Percentiles rank a stretch among this genome's conserved stretches.
Conservation (phyloP, 116 monocot species). For the Posidonia oceanica region DNA sequence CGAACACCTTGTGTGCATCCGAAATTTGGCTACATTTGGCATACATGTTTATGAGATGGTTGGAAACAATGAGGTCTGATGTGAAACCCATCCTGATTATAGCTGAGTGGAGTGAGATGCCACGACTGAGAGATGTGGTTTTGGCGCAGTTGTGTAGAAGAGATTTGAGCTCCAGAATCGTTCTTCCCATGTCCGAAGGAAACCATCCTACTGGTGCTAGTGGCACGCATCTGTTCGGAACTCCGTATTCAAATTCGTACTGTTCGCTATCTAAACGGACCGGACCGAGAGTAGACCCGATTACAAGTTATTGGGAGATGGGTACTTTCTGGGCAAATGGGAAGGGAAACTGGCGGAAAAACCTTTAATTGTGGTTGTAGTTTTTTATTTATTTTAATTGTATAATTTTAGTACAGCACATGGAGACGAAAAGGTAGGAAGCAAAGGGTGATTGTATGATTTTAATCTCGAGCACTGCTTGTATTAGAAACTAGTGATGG, state of each 20-base stretch:
- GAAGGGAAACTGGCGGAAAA: no score
- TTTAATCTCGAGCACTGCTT: no score
- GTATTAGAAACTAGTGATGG: no score
- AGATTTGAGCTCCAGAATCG: neutral
- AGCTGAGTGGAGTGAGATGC: conserved; percentile 24
- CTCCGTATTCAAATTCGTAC: neutral
- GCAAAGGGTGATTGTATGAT: no score
- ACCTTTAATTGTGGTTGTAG: no score
- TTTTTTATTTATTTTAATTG: no score
- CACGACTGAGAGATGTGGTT: conserved; percentile 11
- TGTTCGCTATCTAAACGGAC: no score
- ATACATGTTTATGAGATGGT: conserved; percentile 55
- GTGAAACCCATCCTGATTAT: conserved; percentile 24
- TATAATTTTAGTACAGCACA: no score
- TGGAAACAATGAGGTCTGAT: conserved; percentile 29
- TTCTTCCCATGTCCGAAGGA: neutral
- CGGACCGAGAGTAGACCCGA: no score
- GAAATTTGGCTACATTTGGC: conserved; percentile 30
- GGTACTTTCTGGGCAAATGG: no score
- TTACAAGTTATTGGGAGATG: no score
- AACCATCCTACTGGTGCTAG: neutral
- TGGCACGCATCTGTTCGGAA: neutral
- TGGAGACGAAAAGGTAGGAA: no score
- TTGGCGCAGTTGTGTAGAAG: conserved; percentile 35
- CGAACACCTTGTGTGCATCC: conserved; percentile 29